Evolutionary conservation across 139 green algal genomes (phyloP), one percentile per base, ranked within the genome.

Genomic region (Mesostigma viride): DNA sequence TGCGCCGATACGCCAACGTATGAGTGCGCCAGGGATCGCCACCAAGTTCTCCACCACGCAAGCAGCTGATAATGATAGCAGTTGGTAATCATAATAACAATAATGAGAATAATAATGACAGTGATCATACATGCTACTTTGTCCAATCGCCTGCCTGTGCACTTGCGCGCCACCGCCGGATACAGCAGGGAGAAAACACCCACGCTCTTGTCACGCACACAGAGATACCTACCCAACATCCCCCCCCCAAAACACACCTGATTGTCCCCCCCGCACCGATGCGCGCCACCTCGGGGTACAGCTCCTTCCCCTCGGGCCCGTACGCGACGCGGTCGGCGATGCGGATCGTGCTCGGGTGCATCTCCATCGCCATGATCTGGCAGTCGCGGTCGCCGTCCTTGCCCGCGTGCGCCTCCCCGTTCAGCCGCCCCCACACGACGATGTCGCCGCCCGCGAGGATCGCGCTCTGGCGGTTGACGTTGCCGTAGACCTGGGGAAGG

Each of bases 391-490:
- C 69, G 1, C 74, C 74, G 31, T 34, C 27, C 22, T n/a, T 58
- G 11, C 76, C 76, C n/a, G 77, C 77, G 62, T 72, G 58, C 26
- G 57, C 78, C 33, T 82, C 61, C 0, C 78, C 78, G 20, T 40
- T 46, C 31, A 84, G 77, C 31, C 64, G 44, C 40, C 78, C 78
- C 36, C 75, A 74, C 1, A 84, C 72, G n/a, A 84, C 35, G 5
- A 84, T 53, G 40, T 83, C 78, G 2, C 71, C 76, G 24, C 62
- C 64, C n/a, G 78, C 78, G 24, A 24, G 32, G 17, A 84, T 47
- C 3, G 40, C 26, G 20, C 33, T 40, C 4, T 48, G 67, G 1
- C 24, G 30, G 44, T 74, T 73, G 34, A 84, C 78, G 44, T 84
- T 67, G 8, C 77, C 67, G 59, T 40, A 77, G 3, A 76, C 51